Percentiles rank a stretch among this genome's conserved stretches.
Evolutionary conservation across 768 basidiomycete species (phyloP).

Genomic region (Naganishia vaughanmartiniae): DNA sequence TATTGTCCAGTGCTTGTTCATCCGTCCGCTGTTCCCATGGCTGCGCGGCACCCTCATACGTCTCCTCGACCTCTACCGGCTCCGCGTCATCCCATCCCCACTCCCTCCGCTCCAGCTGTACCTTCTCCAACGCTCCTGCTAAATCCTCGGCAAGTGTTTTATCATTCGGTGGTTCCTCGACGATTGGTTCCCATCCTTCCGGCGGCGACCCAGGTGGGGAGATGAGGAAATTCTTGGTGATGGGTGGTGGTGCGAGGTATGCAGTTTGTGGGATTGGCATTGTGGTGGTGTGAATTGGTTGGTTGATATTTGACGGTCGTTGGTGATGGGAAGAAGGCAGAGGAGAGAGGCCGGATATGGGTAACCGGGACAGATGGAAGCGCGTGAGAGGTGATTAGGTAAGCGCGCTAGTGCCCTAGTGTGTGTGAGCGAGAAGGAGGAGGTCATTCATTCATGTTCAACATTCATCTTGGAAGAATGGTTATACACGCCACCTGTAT

Average conservation of each 20-base stretch:
- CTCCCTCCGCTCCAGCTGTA: constrained; percentile 57
- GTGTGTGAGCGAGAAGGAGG: background rate
- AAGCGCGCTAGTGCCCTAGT: background rate
- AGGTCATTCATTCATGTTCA: too few species aligned
- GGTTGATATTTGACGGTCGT: constrained; percentile 48
- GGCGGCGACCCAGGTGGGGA: constrained; percentile 98
- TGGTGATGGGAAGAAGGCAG: constrained; percentile 11
- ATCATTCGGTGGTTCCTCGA: constrained; percentile 83
- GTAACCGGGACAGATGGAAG: constrained; percentile 1
- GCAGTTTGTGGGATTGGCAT: constrained; percentile 40
- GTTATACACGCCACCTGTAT: background rate
- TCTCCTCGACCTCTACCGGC: background rate
- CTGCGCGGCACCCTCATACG: background rate
- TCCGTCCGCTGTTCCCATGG: too few species aligned
- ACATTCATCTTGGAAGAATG: background rate
- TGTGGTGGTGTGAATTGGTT: constrained; percentile 42
- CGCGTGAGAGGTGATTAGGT: constrained; percentile 5
- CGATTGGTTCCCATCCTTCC: constrained; percentile 88
- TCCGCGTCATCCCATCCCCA: constrained; percentile 63
- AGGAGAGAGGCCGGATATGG: background rate
- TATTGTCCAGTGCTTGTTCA: too few species aligned
- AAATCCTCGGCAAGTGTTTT: constrained; percentile 83
- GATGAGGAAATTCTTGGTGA: constrained; percentile 93
- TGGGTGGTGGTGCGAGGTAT: constrained; percentile 71
- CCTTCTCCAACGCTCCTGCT: constrained; percentile 68